Percentiles rank a stretch among this genome's conserved stretches.
Conservation (phyloP, 192 early-diverging fungal species). For the Ramicandelaber brevisporus region DNA sequence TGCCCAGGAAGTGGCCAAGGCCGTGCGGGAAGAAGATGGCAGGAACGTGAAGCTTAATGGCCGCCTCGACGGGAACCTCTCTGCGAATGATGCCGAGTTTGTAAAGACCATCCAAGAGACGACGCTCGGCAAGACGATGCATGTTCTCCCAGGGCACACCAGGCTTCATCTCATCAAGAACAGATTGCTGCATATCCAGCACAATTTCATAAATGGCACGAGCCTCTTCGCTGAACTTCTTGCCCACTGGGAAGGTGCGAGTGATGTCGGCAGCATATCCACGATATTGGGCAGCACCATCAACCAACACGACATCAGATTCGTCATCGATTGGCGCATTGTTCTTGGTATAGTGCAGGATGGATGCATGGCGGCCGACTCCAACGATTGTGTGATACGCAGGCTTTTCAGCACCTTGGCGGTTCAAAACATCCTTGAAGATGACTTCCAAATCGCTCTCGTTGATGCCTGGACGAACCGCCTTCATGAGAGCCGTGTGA, state of each 20-base stretch:
- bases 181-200: conserved; percentile 60
- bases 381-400: conserved; percentile 74
- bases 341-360: conserved; percentile 67
- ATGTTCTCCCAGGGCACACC: conserved; percentile 71
- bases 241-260: conserved; percentile 57
- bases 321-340: conserved; percentile 21
- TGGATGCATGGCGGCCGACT: conserved; percentile 41
- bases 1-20: conserved; percentile 62
- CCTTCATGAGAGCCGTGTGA: conserved; percentile 51
- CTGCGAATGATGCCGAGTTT: conserved; percentile 48
- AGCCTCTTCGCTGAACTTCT: conserved; percentile 38
- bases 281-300: conserved; percentile 54
- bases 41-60: conserved; percentile 37
- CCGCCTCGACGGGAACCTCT: conserved; percentile 16
- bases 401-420: conserved; percentile 38
- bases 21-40: conserved; percentile 82
- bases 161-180: conserved; percentile 30
- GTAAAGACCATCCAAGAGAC: conserved; percentile 25
- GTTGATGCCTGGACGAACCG: conserved; percentile 27
- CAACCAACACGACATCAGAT: conserved; percentile 43
- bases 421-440: conserved; percentile 44
- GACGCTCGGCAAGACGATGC: conserved; percentile 41
- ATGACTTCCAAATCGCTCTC: conserved; percentile 54
- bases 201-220: conserved; percentile 56
- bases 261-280: conserved; percentile 83